phyloP scores from a whole-genome alignment of 768 basidiomycete species.

The Antrodiella citrinella region DNA sequence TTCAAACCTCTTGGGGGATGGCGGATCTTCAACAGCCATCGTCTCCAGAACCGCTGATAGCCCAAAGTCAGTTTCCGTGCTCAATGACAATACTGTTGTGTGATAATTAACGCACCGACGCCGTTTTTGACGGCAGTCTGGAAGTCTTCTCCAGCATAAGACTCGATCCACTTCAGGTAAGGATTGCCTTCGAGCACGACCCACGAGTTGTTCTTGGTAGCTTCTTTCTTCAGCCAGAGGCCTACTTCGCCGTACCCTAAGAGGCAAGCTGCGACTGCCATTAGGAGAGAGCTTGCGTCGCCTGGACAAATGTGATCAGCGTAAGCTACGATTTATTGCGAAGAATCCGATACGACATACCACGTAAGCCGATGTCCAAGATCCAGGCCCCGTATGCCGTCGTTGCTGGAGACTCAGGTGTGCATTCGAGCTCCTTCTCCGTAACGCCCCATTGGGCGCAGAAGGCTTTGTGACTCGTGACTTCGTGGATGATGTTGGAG shows the following conservation, averaged over 20 bases:
- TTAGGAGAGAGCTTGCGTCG: conserved; percentile 61
- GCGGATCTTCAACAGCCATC: conserved; percentile 51
- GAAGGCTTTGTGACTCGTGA: conserved; percentile 60
- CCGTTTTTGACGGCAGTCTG: conserved; percentile 67
- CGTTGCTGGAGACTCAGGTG: conserved; percentile 62
- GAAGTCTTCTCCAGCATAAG: conserved; percentile 67
- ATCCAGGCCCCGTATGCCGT: conserved; percentile 86
- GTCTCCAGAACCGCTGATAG: conserved; percentile 64
- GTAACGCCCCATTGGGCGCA: conserved; percentile 67
- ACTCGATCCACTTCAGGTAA: conserved; percentile 73
- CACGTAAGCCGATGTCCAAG: conserved; percentile 68
- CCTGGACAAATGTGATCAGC: conserved; percentile 30
- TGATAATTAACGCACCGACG: conserved; percentile 49
- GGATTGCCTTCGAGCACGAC: conserved; percentile 59
- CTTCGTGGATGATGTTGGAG: conserved; percentile 57
- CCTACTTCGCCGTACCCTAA: conserved; percentile 93
- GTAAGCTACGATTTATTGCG: background rate
- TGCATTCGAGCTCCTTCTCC: conserved; percentile 47
- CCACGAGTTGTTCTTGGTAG: conserved; percentile 38
- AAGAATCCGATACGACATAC: conserved; percentile 23
- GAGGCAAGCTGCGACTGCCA: conserved; percentile 80
- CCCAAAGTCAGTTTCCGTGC: background rate
- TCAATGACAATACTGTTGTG: too few species aligned
- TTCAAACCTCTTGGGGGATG: conserved; percentile 46
- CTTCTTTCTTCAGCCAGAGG: conserved; percentile 65